Evolutionary conservation across 805 yeast genomes (phyloP).

Genomic region (Saccharomyces kudriavzevii): DNA sequence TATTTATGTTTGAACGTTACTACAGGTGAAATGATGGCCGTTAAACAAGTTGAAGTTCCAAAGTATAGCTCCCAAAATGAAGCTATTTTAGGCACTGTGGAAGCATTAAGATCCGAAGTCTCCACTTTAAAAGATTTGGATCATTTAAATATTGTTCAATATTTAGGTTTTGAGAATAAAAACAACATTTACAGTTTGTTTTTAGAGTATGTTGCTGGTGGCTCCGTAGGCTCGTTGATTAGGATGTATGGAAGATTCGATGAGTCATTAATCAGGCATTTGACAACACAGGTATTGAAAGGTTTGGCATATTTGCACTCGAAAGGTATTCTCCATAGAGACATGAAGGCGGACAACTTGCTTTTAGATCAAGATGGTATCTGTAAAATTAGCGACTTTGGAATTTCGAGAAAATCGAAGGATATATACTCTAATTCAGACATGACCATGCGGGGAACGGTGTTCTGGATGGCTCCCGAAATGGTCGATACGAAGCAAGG

Average conservation of each 20-base stretch:
- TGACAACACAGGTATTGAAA: conserved; percentile 70
- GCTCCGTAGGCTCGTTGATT: conserved; percentile 83
- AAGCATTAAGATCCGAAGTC: conserved; percentile 82
- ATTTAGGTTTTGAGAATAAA: conserved; percentile 80
- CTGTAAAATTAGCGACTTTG: conserved; percentile 93
- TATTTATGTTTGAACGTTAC: conserved; percentile 87
- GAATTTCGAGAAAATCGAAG: conserved; percentile 78
- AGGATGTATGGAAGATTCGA: conserved; percentile 79
- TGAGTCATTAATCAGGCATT: conserved; percentile 60
- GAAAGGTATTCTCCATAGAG: conserved; percentile 84
- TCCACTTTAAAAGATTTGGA: conserved; percentile 90
- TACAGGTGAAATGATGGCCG: conserved; percentile 98
- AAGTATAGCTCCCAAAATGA: conserved; percentile 34
- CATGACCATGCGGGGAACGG: conserved; percentile 98
- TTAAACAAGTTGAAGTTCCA: conserved; percentile 81
- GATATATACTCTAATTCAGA: conserved; percentile 89
- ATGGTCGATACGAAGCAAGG: conserved; percentile 91
- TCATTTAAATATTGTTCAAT: conserved; percentile 91
- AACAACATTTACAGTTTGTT: conserved; percentile 75
- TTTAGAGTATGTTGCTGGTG: conserved; percentile 95
- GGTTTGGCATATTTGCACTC: conserved; percentile 87
- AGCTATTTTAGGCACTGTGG: conserved; percentile 54
- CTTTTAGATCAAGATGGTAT: conserved; percentile 85
- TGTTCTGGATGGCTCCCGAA: conserved; percentile 99
- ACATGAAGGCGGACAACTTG: conserved; percentile 88